A percentile compares a stretch with the other conserved stretches of the same genome.
These are phyloP conservation scores for Choiromyces venosus DNA, from an alignment of 495 filamentous ascomycete genomes.

Conservation along the genomic window DNA sequence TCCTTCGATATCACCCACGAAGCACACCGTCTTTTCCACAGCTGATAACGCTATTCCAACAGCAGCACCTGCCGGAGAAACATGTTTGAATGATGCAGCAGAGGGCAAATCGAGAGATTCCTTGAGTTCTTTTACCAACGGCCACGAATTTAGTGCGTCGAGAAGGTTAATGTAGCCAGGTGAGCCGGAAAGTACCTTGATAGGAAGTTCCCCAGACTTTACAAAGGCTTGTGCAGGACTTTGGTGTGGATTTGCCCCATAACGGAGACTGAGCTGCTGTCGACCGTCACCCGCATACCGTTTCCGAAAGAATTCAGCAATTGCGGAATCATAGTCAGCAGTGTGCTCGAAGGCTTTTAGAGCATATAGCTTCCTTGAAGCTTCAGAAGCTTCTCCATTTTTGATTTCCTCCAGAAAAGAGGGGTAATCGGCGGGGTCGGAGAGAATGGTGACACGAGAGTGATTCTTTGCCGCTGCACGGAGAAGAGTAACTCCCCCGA, in stretches of 20 bases:
- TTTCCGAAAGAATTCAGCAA: slow-evolving; percentile 94
- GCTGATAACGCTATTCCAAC: slow-evolving; percentile 79
- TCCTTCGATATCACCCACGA: slow-evolving; percentile 89
- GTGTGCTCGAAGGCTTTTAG: slow-evolving; percentile 98
- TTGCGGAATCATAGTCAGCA: slow-evolving; percentile 88
- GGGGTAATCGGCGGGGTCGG: slow-evolving; percentile 83
- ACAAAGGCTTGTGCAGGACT: slow-evolving; percentile 84
- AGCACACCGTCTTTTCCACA: slow-evolving; percentile 91
- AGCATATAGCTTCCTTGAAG: slow-evolving; percentile 76
- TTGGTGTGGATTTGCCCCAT: slow-evolving; percentile 95
- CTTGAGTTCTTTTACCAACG: slow-evolving; percentile 91
- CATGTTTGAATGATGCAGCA: slow-evolving; percentile 97
- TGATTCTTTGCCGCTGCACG: slow-evolving; percentile 98
- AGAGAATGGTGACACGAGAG: slow-evolving; percentile 85
- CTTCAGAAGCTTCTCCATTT: slow-evolving; percentile 74
- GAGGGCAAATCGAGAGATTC: slow-evolving; percentile 75
- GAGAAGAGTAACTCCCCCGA: slow-evolving; percentile 93
- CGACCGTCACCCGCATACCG: slow-evolving; percentile 80
- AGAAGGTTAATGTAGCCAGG: slow-evolving; percentile 96
- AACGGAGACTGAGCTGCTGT: slow-evolving; percentile 78
- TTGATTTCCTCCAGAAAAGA: slow-evolving; percentile 87
- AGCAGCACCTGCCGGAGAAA: slow-evolving; percentile 91
- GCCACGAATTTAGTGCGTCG: slow-evolving; percentile 94
- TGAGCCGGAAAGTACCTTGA: slow-evolving; percentile 84
- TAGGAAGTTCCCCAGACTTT: slow-evolving; percentile 66